Conservation (phyloP, 129 eudicot species). For the Flaveria brownii region DNA sequence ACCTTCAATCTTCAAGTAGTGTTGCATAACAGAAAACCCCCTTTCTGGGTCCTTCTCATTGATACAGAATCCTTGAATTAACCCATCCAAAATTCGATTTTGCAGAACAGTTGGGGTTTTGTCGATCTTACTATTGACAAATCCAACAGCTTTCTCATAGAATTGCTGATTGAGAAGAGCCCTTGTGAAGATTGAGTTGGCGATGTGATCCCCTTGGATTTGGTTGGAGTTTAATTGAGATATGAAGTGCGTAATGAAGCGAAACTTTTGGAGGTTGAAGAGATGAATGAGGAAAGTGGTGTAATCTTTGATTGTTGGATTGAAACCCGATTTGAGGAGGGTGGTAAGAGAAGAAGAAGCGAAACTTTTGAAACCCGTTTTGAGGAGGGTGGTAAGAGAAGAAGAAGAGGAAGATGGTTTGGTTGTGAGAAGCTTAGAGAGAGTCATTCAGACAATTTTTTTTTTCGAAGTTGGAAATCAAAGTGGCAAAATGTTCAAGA, state of each 20-base stretch:
- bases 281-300: slow-evolving; percentile 45
- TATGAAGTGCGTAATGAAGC: slow-evolving; percentile 42
- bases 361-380: slow-evolving; percentile 38
- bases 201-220: slow-evolving; percentile 35
- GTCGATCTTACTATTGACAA: slow-evolving; percentile 20
- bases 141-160: slow-evolving; percentile 44
- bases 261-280: slow-evolving; percentile 39
- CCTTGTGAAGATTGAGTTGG: slow-evolving; percentile 38
- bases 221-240: slow-evolving; percentile 64
- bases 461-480: too few relatives aligned
- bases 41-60: slow-evolving; percentile 55
- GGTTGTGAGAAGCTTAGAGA: slow-evolving; percentile 37
- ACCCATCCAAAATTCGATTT: slow-evolving; percentile 46
- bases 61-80: slow-evolving; percentile 49
- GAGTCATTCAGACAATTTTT: not conserved
- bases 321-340: slow-evolving; percentile 49
- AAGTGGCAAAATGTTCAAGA: too few relatives aligned
- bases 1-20: slow-evolving; percentile 42
- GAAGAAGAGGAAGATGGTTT: slow-evolving; percentile 6
- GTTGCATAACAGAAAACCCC: slow-evolving; percentile 50
- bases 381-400: slow-evolving; percentile 43
- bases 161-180: slow-evolving; percentile 36
- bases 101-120: slow-evolving; percentile 26
- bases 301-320: slow-evolving; percentile 43
- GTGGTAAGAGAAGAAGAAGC: slow-evolving; percentile 31